These are phyloP conservation scores for Angophora floribunda DNA, from an alignment of 345 rosid species.

Conservation along the genomic window DNA sequence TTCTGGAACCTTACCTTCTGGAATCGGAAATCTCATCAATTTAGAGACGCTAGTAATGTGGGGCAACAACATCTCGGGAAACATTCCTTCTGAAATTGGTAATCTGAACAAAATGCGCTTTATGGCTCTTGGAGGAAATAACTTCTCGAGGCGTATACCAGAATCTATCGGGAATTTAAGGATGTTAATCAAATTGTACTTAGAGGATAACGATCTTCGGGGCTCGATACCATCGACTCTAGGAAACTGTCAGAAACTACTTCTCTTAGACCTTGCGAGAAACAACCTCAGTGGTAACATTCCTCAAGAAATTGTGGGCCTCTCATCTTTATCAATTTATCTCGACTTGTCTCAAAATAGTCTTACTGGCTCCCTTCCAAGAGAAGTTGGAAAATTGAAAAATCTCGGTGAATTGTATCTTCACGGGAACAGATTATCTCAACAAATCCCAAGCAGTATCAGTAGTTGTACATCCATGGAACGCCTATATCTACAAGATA, in stretches of 20 bases:
- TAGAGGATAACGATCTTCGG: fast-evolving
- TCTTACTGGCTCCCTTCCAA: neutral
- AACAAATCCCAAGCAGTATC: neutral
- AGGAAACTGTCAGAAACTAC: no score
- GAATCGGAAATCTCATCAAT: constrained; percentile 3
- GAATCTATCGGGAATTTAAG: no score
- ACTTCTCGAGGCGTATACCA: fast-evolving
- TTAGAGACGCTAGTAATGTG: neutral
- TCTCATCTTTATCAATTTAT: neutral
- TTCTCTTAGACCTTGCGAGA: no score
- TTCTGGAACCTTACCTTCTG: neutral
- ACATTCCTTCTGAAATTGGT: neutral
- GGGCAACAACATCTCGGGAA: neutral
- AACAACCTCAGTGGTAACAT: fast-evolving
- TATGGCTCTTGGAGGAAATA: fast-evolving
- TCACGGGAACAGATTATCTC: fast-evolving
- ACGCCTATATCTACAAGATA: neutral
- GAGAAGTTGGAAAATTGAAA: neutral
- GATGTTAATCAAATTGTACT: fast-evolving
- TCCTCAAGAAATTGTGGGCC: fast-evolving
- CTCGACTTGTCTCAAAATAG: neutral
- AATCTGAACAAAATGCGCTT: neutral
- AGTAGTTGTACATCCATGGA: neutral
- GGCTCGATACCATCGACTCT: neutral
- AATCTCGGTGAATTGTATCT: fast-evolving